Evolutionary conservation across 768 basidiomycete species (phyloP).

Genomic region (Russula sp.): DNA sequence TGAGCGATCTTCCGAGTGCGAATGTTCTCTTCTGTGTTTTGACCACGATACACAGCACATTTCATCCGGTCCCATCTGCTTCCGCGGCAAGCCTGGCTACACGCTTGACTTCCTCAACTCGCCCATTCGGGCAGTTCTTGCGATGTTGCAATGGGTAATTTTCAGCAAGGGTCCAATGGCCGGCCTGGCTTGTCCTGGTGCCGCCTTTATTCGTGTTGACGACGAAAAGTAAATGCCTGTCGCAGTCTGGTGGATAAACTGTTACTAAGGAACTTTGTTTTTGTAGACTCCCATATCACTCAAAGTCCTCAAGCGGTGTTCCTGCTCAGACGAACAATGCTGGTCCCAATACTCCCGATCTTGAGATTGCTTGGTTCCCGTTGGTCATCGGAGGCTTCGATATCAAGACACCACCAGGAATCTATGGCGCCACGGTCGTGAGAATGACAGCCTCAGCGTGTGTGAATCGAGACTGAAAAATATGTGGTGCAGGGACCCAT

Average conservation of each 20-base stretch:
- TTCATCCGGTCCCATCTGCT: slow-evolving; percentile 12
- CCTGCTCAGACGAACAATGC: slow-evolving; percentile 6
- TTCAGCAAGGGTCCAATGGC: slow-evolving; percentile 16
- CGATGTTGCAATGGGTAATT: slow-evolving; percentile 8
- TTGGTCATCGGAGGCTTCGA: slow-evolving; percentile 2
- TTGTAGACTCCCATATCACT: slow-evolving; percentile 10
- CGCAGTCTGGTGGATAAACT: not conserved
- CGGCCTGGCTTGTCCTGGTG: slow-evolving; percentile 6
- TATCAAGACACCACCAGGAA: slow-evolving; percentile 3
- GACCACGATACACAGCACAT: not conserved
- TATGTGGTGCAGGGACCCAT: slow-evolving; percentile 1
- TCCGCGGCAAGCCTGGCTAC: slow-evolving; percentile 16
- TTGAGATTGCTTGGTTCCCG: slow-evolving; percentile 16
- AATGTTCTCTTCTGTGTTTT: not conserved
- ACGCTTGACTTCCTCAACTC: slow-evolving; percentile 18
- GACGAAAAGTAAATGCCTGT: slow-evolving; percentile 9
- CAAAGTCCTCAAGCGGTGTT: slow-evolving; percentile 5
- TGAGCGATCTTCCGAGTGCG: not conserved
- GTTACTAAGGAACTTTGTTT: not conserved
- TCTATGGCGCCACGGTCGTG: slow-evolving; percentile 12
- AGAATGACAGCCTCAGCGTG: not conserved
- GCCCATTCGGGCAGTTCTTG: slow-evolving; percentile 2
- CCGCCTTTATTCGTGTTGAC: slow-evolving; percentile 18
- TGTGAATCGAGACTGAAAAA: not conserved
- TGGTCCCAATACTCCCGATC: slow-evolving; percentile 15